Evolutionary conservation across 176 grass and related monocot genomes (phyloP), one percentile per base, ranked within the genome.

Genomic region (Triticum timopheevii): DNA sequence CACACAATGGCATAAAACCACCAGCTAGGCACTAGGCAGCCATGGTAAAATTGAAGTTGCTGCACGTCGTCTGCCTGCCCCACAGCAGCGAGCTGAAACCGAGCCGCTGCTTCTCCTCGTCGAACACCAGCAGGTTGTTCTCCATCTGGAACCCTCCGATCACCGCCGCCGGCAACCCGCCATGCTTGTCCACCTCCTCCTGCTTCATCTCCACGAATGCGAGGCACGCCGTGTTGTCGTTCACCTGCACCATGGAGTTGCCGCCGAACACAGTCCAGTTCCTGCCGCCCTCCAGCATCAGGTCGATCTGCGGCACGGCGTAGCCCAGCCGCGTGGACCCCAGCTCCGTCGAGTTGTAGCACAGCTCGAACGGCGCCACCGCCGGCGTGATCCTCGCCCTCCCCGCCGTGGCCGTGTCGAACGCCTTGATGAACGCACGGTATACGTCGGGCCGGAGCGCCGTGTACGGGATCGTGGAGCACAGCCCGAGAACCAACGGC

Each of bases 111-210:
- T 83, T 92, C 38, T 86, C 78, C 24, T 70, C 65, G 63, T 95
- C 93, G 54, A 95, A 95, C 38, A 88, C 78, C 47, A 92, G 34
- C 24, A 95, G 77, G 63, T 90, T 92, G 74, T 90, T 86, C 85
- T 92, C 90, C 93, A 92, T 89, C 83, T 95, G 93, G 80, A 88
- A 95, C 22, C 90, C 90, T 49, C 93, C 88, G 40, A 95, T 61
- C 50, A 90, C 75, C 85, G 68, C 68, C 30, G 90, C 82, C 17
- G 80, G 85, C 73, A 42, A 7, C 2, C 78, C 71, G 20, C 8
- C 71, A 12, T 45, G 38, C 39, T 78, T 65, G 22, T 39, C 15
- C 6, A 4, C 17, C 10, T 42, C 5, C 69, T 1, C 56, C 66
- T 16, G 47, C 47, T 61, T 65, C 87, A 86, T 90, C 59, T 73